Base-by-base conservation (phyloP, 345 rosid species). In the Linum usitatissimum region DNA sequence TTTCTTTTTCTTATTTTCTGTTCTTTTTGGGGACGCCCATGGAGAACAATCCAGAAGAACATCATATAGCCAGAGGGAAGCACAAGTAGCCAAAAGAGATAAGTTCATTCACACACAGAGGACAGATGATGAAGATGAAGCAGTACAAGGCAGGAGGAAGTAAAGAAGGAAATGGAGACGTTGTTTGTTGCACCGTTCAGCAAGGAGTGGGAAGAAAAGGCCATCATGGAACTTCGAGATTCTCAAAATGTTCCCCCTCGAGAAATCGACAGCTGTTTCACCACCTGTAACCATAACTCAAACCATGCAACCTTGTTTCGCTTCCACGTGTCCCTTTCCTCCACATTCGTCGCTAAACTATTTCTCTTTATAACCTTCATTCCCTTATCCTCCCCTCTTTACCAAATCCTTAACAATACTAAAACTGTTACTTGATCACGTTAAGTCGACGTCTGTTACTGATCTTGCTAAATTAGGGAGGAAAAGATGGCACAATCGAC, bases 401-500 rank as follows among this genome's bases (percentile, higher is more conserved):
- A 10, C 14, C 15, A 3, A 45, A 45, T 10, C 51, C 13, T 10
- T 3, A 45, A 4, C 15, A 10, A 9, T 45, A 10, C 15, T 4
- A 13, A 9, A 45, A 45, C 51, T 45, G 9, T 6, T 45, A 45
- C 6, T 45, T 15, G 51, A 15, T 45, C 51, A 8, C 15, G 14
- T 45, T 45, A 12, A 12, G 8, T 12, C 8, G 4, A 40, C 13
- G 0, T 10, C 17, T 45, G 4, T 9, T 9, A 1, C 1, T 40
- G 10, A 40, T 40, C 48, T 12, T n/a, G 59, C 18, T 6, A 57
- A 5, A 7, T 5, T 15, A 60, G 53, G 18, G 30, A 12, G 34
- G 20, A 40, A 8, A 31, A 9, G 3, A 84, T 80, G 91, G 90
- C 84, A n/a, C 78, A 69, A 45, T 45, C 51, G 18, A 85, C 89